Evolutionary conservation across 2,329 filamentous ascomycete genomes (phyloP).

Genomic region (Cladosporium sp.): DNA sequence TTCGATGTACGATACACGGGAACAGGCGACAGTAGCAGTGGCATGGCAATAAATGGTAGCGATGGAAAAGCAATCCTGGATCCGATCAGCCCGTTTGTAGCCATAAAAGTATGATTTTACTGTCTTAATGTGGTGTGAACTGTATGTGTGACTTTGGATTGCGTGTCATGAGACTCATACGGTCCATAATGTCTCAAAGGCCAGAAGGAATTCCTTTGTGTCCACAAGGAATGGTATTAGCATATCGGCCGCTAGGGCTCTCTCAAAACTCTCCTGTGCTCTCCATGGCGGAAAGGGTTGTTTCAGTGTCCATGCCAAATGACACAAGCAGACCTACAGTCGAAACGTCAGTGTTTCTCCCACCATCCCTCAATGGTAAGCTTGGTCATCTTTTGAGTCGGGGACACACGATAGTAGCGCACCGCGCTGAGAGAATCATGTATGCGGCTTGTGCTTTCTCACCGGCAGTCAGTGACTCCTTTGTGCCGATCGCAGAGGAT

Average conservation of each 20-base stretch:
- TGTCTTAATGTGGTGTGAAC: background rate
- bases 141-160: background rate
- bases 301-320: background rate
- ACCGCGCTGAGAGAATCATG: background rate
- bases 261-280: background rate
- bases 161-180: background rate
- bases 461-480: background rate
- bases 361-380: background rate
- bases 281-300: background rate
- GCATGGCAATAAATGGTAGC: no score
- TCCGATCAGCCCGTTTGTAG: background rate
- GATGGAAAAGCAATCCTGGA: background rate
- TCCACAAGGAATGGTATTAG: background rate
- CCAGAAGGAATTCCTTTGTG: background rate
- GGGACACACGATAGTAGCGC: background rate
- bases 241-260: background rate
- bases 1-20: background rate
- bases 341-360: background rate
- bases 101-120: background rate
- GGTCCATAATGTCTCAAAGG: background rate
- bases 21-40: background rate
- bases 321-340: background rate
- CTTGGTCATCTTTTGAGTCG: background rate
- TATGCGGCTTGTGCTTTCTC: background rate
- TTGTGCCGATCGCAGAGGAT: background rate